phyloP scores from a whole-genome alignment of 768 basidiomycete species.

The Trametes sanguinea region DNA sequence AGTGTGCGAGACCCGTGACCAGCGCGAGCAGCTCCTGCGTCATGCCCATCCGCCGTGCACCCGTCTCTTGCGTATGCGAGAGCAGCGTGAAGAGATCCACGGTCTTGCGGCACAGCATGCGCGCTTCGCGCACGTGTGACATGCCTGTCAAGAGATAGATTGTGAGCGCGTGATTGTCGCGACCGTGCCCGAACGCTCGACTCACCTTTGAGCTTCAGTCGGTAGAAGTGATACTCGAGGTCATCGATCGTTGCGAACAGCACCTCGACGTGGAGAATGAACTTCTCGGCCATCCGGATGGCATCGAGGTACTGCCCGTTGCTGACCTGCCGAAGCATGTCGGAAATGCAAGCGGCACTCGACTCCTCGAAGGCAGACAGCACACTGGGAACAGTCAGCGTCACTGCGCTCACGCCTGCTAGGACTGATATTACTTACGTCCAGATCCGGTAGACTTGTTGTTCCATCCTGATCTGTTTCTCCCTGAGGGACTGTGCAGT shows the following conservation, averaged over 20 bases:
- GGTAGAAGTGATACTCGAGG: conserved; percentile 84
- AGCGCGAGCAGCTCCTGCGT: conserved; percentile 95
- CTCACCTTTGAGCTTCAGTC: conserved; percentile 82
- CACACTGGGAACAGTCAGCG: conserved; percentile 50
- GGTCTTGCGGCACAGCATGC: conserved; percentile 98
- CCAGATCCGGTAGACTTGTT: conserved; percentile 98
- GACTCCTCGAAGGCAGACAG: conserved; percentile 98
- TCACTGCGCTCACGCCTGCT: conserved; percentile 6
- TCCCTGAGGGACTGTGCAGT: conserved; percentile 79
- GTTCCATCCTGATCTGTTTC: conserved; percentile 93
- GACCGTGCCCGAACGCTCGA: conserved; percentile 5
- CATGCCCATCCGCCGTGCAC: conserved; percentile 89
- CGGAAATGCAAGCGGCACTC: conserved; percentile 98
- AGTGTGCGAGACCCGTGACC: conserved; percentile 98
- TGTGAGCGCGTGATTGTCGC: background rate
- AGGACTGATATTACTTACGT: conserved; percentile 60
- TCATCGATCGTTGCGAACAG: conserved; percentile 97
- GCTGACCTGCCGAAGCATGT: conserved; percentile 98
- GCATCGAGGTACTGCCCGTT: conserved; percentile 95
- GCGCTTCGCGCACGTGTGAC: conserved; percentile 97
- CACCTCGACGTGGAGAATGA: conserved; percentile 97
- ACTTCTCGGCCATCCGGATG: conserved; percentile 97
- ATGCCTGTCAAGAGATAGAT: conserved; percentile 58
- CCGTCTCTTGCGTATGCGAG: conserved; percentile 94
- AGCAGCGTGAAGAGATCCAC: conserved; percentile 97